Base-by-base conservation (phyloP, 2,329 filamentous ascomycete species). In the Herpomyces periplanetae region DNA sequence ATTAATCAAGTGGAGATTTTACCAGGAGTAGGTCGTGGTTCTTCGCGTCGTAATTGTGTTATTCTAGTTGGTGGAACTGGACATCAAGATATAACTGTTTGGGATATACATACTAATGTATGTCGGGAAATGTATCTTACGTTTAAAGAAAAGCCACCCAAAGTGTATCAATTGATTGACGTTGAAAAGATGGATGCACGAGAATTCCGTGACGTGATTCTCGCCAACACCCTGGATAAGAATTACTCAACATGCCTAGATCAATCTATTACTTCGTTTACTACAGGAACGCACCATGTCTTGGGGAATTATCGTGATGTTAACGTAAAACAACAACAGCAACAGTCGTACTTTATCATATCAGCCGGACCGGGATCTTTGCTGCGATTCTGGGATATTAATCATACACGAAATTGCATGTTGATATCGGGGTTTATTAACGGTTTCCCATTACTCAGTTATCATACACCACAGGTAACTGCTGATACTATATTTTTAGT, bases 311-410 rank as follows among this genome's bases (percentile, higher is more conserved):
- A 52, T 65, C 5, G 66, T 65, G 4, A 51, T 58, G 5, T 62
- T 69, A 29, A 44, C 50, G 3, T 49, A 55, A 10, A 58, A 69
- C 19, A 57, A 65, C 19, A 56, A 57, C 22, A 47, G 53, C 16
- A 65, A 73, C 9, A 30, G 62, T 3, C 60, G 63, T 22, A 59
- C 0, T 88, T 80, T 34, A 52, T 88, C 17, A 43, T 96, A 14
- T 80, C 69, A 0, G 73, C 62, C 8, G 75, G 75, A 0, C 65
- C 65, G 5, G 80, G 91, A 37, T 68, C 64, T 39, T 80, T 66
- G 37, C 51, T 96, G 8, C 57, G 80, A 5, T 91, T 84, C 39
- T 96, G 80, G 80, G 75, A 96, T 32, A 47, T 80, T 7, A 47
- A 55, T 5, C 58, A 59, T 5, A 49, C 68, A 5, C 69, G 87